Evolutionary conservation across 1,139 yeast species (phyloP).

Genomic region (Candida sp.): DNA sequence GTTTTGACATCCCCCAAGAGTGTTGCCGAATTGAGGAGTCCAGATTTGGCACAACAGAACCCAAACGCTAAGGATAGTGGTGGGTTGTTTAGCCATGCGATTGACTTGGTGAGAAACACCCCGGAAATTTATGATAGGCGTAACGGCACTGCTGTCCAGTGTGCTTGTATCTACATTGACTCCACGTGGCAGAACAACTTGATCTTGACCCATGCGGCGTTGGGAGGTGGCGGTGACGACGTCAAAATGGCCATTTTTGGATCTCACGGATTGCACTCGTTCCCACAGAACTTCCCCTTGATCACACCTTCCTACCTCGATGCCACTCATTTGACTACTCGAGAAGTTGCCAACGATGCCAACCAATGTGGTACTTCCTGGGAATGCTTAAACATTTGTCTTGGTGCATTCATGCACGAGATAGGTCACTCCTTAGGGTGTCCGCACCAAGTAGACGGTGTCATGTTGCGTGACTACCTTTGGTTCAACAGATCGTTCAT

Average conservation of each 20-base stretch:
- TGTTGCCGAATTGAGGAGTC: slow-evolving; percentile 73
- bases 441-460: slow-evolving; percentile 90
- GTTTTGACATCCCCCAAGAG: slow-evolving; percentile 70
- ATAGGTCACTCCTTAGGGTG: slow-evolving; percentile 91
- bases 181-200: slow-evolving; percentile 80
- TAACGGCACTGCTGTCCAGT: slow-evolving; percentile 59
- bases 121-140: slow-evolving; percentile 29
- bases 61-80: slow-evolving; percentile 73
- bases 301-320: slow-evolving; percentile 74
- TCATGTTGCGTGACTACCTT: slow-evolving; percentile 87
- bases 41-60: slow-evolving; percentile 89
- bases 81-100: slow-evolving; percentile 77
- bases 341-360: slow-evolving; percentile 88
- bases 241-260: slow-evolving; percentile 90
- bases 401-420: slow-evolving; percentile 97
- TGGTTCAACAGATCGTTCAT: slow-evolving; percentile 82
- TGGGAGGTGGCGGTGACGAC: slow-evolving; percentile 84
- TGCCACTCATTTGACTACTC: slow-evolving; percentile 59
- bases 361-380: slow-evolving; percentile 86
- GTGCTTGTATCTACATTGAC: slow-evolving; percentile 86
- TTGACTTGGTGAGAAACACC: slow-evolving; percentile 60
- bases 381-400: slow-evolving; percentile 86
- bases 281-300: slow-evolving; percentile 83
- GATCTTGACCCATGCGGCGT: slow-evolving; percentile 89
- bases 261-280: slow-evolving; percentile 87